These are phyloP conservation scores for Chaetomiaceae sp. DNA, from an alignment of 2,329 filamentous ascomycete genomes.

Conservation along the genomic window DNA sequence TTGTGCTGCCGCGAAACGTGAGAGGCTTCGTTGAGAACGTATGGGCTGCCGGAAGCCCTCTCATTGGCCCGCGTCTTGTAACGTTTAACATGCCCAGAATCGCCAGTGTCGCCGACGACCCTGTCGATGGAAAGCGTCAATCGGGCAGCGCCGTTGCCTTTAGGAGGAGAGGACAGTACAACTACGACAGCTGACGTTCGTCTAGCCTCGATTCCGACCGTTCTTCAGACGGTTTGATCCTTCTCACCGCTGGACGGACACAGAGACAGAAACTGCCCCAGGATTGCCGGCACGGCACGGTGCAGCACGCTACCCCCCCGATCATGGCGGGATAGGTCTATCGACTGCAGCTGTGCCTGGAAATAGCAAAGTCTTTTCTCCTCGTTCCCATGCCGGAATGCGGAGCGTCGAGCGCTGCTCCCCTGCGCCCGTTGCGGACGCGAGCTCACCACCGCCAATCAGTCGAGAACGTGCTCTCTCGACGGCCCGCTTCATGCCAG, in stretches of 20 bases:
- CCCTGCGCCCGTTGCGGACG: constrained; percentile 15
- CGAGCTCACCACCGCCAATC: constrained; percentile 19
- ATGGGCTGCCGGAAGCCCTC: background rate
- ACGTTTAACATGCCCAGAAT: too few species aligned
- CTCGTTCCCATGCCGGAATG: constrained; percentile 2
- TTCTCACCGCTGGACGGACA: background rate
- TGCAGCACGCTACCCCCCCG: constrained; percentile 10
- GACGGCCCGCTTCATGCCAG: background rate
- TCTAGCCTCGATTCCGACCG: too few species aligned
- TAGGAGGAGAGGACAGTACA: too few species aligned
- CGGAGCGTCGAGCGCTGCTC: constrained; percentile 2
- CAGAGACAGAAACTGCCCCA: background rate
- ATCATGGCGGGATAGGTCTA: background rate
- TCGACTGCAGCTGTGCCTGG: background rate
- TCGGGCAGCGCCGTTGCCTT: too few species aligned
- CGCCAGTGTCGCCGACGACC: too few species aligned
- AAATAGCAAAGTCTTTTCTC: background rate
- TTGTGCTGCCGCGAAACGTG: constrained; percentile 13
- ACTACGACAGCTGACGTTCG: too few species aligned
- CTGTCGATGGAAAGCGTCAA: too few species aligned
- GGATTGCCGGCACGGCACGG: constrained; percentile 11
- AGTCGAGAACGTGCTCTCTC: constrained; percentile 22
- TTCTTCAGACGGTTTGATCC: background rate
- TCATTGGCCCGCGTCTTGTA: too few species aligned
- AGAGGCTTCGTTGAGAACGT: constrained; percentile 8